Conservation (phyloP, 257 asterid species). For the Osmanthus fragrans region DNA sequence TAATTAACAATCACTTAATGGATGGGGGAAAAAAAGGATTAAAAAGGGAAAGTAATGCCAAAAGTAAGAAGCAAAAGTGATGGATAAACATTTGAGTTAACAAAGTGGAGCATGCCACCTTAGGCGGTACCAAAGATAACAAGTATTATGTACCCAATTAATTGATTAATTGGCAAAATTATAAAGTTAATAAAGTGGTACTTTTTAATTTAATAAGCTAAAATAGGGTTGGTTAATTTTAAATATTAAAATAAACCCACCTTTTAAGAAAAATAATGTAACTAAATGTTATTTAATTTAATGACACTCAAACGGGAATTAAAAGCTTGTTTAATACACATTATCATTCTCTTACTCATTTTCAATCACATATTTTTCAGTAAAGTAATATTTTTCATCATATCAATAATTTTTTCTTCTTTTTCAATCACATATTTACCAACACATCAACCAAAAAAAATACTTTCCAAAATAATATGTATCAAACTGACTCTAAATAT, state of each 20-base stretch:
- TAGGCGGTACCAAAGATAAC: conserved; percentile 33
- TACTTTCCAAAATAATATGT: too few species aligned
- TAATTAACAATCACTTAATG: background rate
- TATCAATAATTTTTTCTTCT: too few species aligned
- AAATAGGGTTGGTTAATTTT: conserved; percentile 8
- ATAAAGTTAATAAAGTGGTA: conserved; percentile 31
- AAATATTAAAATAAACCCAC: conserved; percentile 6
- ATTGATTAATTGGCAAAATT: conserved; percentile 31
- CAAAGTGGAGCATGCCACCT: conserved; percentile 72
- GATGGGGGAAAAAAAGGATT: conserved; percentile 27
- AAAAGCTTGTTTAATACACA: too few species aligned
- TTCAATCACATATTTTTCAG: too few species aligned
- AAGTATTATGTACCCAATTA: conserved; percentile 9
- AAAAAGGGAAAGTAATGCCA: conserved; percentile 36
- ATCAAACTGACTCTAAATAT: too few species aligned
- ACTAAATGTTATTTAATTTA: too few species aligned
- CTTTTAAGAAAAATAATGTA: too few species aligned
- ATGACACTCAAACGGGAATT: too few species aligned
- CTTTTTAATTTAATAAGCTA: conserved; percentile 15
- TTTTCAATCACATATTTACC: too few species aligned
- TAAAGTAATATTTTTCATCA: too few species aligned
- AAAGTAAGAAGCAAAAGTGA: conserved; percentile 24
- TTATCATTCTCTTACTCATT: too few species aligned
- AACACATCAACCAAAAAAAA: too few species aligned
- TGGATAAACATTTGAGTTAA: conserved; percentile 33